Percentiles rank a stretch among this genome's conserved stretches.
These are phyloP conservation scores for Peronospora destructor DNA, from an alignment of 352 stramenopile species.

Conservation along the genomic window DNA sequence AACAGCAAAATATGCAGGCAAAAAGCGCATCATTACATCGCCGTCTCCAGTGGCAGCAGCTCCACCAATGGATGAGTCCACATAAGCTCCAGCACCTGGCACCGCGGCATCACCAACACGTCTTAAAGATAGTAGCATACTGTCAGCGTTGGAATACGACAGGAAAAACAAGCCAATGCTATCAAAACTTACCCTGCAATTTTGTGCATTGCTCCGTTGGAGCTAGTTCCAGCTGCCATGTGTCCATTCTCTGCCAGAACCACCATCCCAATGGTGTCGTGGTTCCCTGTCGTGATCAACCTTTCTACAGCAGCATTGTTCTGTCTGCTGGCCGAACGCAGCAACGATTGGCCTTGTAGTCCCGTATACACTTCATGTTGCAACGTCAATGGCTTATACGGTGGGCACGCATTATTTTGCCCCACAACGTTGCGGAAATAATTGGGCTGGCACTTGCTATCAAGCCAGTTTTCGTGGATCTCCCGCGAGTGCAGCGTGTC, in stretches of 20 bases:
- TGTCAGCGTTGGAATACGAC: constrained; percentile 1
- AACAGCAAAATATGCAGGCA: constrained; percentile 78
- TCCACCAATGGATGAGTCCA: constrained; percentile 72
- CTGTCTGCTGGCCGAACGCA: constrained; percentile 15
- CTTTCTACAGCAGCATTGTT: constrained; percentile 16
- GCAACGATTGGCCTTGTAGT: constrained; percentile 13
- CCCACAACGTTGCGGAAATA: constrained; percentile 78
- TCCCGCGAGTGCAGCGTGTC: constrained; percentile 51
- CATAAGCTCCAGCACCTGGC: constrained; percentile 79
- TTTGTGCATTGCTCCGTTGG: constrained; percentile 87
- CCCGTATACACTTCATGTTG: constrained; percentile 22
- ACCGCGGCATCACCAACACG: constrained; percentile 84
- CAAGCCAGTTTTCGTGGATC: constrained; percentile 51
- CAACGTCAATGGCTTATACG: constrained; percentile 50
- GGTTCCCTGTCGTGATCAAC: constrained; percentile 58
- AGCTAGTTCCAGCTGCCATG: constrained; percentile 83
- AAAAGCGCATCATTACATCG: constrained; percentile 90
- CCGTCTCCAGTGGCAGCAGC: constrained; percentile 84
- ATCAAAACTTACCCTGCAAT: constrained; percentile 54
- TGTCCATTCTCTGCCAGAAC: constrained; percentile 46
- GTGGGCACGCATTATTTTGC: constrained; percentile 68
- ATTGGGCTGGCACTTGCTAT: constrained; percentile 81
- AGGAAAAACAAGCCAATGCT: not conserved
- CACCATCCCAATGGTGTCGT: constrained; percentile 90
- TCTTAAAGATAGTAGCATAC: constrained; percentile 25